These are phyloP conservation scores for Gaillardinia entomophila DNA, from an alignment of 805 yeast genomes.

Conservation along the genomic window DNA sequence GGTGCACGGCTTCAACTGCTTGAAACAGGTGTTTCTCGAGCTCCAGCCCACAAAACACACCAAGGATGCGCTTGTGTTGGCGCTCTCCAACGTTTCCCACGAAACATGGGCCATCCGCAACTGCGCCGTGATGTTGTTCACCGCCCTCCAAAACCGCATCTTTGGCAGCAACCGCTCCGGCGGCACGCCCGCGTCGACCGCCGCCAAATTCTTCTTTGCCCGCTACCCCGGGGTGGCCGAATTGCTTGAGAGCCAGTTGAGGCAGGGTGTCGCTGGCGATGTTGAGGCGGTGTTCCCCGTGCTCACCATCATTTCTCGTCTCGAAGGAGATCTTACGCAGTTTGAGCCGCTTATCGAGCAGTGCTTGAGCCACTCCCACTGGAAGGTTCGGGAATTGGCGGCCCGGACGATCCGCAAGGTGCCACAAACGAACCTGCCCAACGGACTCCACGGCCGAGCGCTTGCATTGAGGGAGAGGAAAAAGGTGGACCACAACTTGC, in stretches of 20 bases:
- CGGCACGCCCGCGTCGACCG: constrained; percentile 27
- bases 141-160: constrained; percentile 72
- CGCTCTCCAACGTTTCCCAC: constrained; percentile 60
- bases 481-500: constrained; percentile 6
- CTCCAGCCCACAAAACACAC: constrained; percentile 2
- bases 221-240: constrained; percentile 50
- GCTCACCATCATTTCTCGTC: constrained; percentile 61
- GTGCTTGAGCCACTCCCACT: constrained; percentile 48
- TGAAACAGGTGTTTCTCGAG: constrained; percentile 70
- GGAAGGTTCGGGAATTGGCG: constrained; percentile 89
- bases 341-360: constrained; percentile 35
- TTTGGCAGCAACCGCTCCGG: constrained; percentile 56
- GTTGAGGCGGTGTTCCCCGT: constrained; percentile 71
- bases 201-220: constrained; percentile 68
- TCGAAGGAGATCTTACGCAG: constrained; percentile 51
- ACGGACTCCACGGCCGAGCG: constrained; percentile 17
- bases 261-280: constrained; percentile 16
- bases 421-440: constrained; percentile 12
- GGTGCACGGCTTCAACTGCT: constrained; percentile 88
- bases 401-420: constrained; percentile 62
- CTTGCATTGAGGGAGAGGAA: constrained; percentile 2
- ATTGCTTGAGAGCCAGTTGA: constrained; percentile 41
- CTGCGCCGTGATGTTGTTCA: constrained; percentile 89
- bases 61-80: constrained; percentile 53
- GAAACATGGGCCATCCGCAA: constrained; percentile 82